Evolutionary conservation across 2,329 filamentous ascomycete species (phyloP).

Genomic region (Colletotrichum melonis): DNA sequence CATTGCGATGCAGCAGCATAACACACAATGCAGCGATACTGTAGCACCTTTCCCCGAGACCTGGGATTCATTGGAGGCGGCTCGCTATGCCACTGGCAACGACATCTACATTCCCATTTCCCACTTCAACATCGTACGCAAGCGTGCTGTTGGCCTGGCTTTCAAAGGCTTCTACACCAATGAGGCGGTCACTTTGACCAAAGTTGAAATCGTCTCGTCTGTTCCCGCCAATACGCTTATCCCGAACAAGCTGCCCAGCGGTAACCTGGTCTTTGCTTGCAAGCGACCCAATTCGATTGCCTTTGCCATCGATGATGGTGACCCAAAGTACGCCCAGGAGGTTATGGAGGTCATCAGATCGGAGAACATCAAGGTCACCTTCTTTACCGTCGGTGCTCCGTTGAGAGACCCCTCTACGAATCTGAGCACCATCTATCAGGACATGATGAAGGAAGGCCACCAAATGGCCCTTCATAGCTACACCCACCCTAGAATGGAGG

Average conservation of each 20-base stretch:
- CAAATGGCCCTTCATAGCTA: constrained; percentile 77
- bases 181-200: constrained; percentile 61
- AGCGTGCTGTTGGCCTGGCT: constrained; percentile 67
- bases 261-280: constrained; percentile 71
- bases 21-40: constrained; percentile 65
- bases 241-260: constrained; percentile 70
- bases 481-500: constrained; percentile 75
- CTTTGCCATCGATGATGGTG: constrained; percentile 78
- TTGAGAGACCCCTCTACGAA: constrained; percentile 69
- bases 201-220: constrained; percentile 69
- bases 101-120: constrained; percentile 75
- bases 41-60: constrained; percentile 73
- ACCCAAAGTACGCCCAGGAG: constrained; percentile 53
- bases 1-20: constrained; percentile 75
- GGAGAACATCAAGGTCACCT: constrained; percentile 74
- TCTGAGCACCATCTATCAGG: constrained; percentile 71
- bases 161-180: constrained; percentile 73
- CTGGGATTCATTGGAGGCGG: constrained; percentile 76
- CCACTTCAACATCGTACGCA: constrained; percentile 73
- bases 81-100: constrained; percentile 63
- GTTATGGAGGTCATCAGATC: constrained; percentile 71
- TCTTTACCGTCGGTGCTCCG: constrained; percentile 76
- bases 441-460: constrained; percentile 72
- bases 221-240: constrained; percentile 64
- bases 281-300: constrained; percentile 77